Percentiles rank a stretch among this genome's conserved stretches.
Conservation (phyloP, 2,329 filamentous ascomycete species). For the Nothopassalora personata region DNA sequence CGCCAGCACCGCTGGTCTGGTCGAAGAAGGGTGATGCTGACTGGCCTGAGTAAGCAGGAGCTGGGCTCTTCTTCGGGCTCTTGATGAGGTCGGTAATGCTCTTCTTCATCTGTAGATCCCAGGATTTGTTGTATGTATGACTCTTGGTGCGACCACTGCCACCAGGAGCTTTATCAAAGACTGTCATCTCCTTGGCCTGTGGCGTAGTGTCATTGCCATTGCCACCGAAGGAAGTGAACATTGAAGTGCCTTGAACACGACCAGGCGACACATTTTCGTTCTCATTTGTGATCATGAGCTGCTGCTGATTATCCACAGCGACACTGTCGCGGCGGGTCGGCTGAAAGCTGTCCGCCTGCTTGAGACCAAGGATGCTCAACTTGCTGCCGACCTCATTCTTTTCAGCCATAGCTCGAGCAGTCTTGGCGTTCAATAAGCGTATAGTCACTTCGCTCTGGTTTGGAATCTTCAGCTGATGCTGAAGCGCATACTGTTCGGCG, state of each 20-base stretch:
- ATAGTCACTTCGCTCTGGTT: background rate
- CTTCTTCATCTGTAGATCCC: constrained; percentile 7
- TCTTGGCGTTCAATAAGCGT: constrained; percentile 6
- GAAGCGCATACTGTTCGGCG: constrained; percentile 10
- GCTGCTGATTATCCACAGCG: background rate
- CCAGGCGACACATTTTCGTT: background rate
- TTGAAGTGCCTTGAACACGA: background rate
- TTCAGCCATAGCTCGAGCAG: constrained; percentile 4
- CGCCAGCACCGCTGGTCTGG: background rate
- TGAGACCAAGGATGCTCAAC: background rate
- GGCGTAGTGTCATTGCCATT: background rate
- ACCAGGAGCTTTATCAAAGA: constrained; percentile 7
- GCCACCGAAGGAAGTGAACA: background rate
- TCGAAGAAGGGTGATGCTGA: background rate
- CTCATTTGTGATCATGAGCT: background rate
- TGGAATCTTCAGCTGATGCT: background rate
- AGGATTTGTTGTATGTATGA: background rate
- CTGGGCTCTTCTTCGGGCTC: background rate
- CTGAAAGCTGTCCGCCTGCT: constrained; percentile 1
- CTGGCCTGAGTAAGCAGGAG: background rate
- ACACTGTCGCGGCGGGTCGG: constrained; percentile 11
- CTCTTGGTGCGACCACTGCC: constrained; percentile 2
- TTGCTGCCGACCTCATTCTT: constrained; percentile 7
- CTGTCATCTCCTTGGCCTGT: background rate
- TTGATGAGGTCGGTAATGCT: constrained; percentile 5